Base-by-base conservation (phyloP, 306 rosid genomes). In the Fragaria ananassa region DNA sequence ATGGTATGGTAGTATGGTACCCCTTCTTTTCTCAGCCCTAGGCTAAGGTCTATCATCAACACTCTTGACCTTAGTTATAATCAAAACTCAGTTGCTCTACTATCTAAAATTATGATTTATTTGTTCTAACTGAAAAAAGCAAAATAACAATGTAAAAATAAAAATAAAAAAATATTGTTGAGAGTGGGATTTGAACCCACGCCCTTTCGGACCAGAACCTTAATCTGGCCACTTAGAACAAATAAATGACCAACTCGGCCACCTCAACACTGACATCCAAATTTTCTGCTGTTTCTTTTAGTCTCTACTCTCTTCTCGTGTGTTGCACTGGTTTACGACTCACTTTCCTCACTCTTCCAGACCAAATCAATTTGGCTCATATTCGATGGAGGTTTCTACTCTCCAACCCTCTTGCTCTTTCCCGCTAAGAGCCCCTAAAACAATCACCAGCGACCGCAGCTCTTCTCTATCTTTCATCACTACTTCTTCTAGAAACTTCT, bases 301-400 rank as follows among this genome's bases (percentile, higher is more conserved):
- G n/a, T n/a, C n/a, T n/a, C n/a, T n/a, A n/a, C n/a, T n/a, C 41
- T 37, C 41, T 37, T 37, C 41, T 37, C 6, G 41, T 37, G 41
- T 37, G 41, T 37, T 4, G 41, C 41, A 37, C 41, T 0, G 41
- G 41, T 37, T 37, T 37, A 37, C 41, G 1, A 5, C 64, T 25
- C 4, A 0, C 5, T 29, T 18, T 21, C 35, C 27, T 37, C 60
- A 3, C 17, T 15, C n/a, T 3, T 29, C 6, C 1, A 5, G 27
- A 50, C 63, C 8, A n/a, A 34, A 5, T n/a, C 11, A 37, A n/a
- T 53, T 35, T 54, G 65, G n/a, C n/a, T 0, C 76, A 72, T 49
- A 58, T n/a, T 37, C 56, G 0, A 84, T 84, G 88, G 85, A 75
- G 77, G 82, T 84, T 13, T 79, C 81, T 64, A 74, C 74, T 78